phyloP scores from a whole-genome alignment of 2,329 filamentous ascomycete species.

The Seiridium cupressi region DNA sequence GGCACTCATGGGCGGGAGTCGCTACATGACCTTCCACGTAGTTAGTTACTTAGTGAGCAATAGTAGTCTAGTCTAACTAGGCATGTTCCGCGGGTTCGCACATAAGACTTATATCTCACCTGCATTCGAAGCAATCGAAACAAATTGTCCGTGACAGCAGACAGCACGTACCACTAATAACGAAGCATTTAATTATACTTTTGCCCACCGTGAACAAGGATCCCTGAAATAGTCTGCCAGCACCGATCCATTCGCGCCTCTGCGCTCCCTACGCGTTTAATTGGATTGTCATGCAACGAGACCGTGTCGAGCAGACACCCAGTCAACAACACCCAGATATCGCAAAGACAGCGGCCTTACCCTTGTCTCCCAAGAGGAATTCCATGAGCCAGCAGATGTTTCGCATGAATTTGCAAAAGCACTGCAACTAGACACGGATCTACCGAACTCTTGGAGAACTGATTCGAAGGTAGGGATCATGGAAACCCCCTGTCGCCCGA shows the following conservation, averaged over 20 bases:
- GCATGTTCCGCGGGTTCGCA: too few species aligned
- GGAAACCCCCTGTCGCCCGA: not conserved
- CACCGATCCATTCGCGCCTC: not conserved
- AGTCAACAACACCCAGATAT: too few species aligned
- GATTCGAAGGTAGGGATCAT: not conserved
- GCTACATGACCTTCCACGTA: too few species aligned
- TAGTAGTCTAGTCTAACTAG: too few species aligned
- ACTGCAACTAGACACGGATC: not conserved
- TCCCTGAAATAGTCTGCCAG: not conserved
- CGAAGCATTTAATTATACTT: too few species aligned
- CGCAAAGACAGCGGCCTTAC: too few species aligned
- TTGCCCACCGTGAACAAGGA: not conserved
- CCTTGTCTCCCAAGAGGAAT: not conserved
- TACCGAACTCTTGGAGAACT: not conserved
- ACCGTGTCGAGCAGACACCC: not conserved
- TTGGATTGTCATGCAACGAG: conserved; percentile 10
- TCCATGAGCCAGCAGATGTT: not conserved
- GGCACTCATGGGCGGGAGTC: too few species aligned
- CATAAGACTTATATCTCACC: too few species aligned
- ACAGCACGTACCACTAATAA: too few species aligned
- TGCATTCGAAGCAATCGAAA: too few species aligned
- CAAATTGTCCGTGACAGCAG: too few species aligned
- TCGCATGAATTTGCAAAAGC: not conserved
- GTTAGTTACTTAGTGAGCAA: too few species aligned
- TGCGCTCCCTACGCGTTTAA: conserved; percentile 5